These are phyloP conservation scores for Iris pallida DNA, from an alignment of 116 monocot species.

Conservation along the genomic window DNA sequence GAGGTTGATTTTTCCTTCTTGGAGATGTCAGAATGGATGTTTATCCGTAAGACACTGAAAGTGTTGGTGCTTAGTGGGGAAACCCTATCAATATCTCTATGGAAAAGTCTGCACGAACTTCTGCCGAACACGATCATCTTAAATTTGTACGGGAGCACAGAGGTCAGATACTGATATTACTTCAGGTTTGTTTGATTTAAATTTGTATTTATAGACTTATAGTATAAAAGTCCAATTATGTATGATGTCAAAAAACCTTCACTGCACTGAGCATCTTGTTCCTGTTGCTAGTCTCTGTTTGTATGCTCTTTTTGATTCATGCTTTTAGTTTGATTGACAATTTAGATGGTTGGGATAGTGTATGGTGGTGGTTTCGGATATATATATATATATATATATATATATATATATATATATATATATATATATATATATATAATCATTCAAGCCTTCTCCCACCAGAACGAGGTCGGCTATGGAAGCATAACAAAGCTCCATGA, in stretches of 20 bases:
- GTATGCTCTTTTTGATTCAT: background rate
- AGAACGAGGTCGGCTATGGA: too few species aligned
- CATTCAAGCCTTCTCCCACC: too few species aligned
- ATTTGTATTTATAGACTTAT: background rate
- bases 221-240: background rate
- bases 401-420: too few species aligned
- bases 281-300: background rate
- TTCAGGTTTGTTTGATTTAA: constrained; percentile 24
- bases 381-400: too few species aligned
- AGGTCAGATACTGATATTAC: constrained; percentile 48
- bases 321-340: too few species aligned
- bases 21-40: constrained; percentile 15
- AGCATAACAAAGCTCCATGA: too few species aligned
- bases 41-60: constrained; percentile 45
- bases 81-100: constrained; percentile 59
- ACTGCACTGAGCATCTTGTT: background rate
- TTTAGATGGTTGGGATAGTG: too few species aligned
- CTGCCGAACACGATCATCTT: constrained; percentile 67
- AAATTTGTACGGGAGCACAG: constrained; percentile 93
- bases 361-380: too few species aligned
- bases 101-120: constrained; percentile 46
- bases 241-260: background rate
- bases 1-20: constrained; percentile 41
- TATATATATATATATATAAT: too few species aligned
- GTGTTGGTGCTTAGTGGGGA: constrained; percentile 84